Percentiles rank a stretch among this genome's conserved stretches.
Conservation (phyloP, 2,329 filamentous ascomycete species). For the Neopestalotiopsis sp. region DNA sequence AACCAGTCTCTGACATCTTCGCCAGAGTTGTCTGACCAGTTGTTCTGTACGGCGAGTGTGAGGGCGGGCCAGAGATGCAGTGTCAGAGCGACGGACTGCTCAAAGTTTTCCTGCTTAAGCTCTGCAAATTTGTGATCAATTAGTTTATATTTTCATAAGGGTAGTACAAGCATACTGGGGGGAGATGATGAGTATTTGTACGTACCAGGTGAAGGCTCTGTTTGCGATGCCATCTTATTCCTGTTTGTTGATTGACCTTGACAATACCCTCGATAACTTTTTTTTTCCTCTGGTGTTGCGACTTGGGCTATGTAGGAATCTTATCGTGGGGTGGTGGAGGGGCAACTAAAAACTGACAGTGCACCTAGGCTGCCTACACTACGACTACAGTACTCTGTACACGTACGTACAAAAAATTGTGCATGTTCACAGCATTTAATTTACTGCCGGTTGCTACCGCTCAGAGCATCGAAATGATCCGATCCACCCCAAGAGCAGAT, state of each 20-base stretch:
- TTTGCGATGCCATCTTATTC: conserved; percentile 27
- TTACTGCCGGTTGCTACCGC: conserved; percentile 6
- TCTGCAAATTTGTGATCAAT: conserved; percentile 41
- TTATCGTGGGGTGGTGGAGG: conserved; percentile 13
- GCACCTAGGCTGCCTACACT: too few species aligned
- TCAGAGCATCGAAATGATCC: neutral
- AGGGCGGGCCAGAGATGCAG: conserved; percentile 90
- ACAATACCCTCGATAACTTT: conserved; percentile 2
- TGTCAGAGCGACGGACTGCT: conserved; percentile 83
- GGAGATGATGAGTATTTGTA: neutral
- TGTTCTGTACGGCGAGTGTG: conserved; percentile 82
- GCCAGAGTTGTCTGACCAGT: conserved; percentile 86
- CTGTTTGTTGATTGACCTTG: neutral
- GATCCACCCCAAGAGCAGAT: neutral
- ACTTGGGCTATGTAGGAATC: neutral
- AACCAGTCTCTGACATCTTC: conserved; percentile 96
- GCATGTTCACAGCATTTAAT: neutral
- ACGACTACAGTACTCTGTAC: neutral
- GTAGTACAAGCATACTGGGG: neutral
- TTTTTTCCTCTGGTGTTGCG: neutral
- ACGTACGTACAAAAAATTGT: conserved; percentile 3
- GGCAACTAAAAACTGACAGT: neutral
- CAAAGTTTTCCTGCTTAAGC: conserved; percentile 71
- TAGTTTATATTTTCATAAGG: neutral
- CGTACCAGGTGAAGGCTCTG: conserved; percentile 28